A percentile compares a stretch with the other conserved stretches of the same genome.
phyloP scores from a whole-genome alignment of 148 eudicot species.

The Spergularia marina region DNA sequence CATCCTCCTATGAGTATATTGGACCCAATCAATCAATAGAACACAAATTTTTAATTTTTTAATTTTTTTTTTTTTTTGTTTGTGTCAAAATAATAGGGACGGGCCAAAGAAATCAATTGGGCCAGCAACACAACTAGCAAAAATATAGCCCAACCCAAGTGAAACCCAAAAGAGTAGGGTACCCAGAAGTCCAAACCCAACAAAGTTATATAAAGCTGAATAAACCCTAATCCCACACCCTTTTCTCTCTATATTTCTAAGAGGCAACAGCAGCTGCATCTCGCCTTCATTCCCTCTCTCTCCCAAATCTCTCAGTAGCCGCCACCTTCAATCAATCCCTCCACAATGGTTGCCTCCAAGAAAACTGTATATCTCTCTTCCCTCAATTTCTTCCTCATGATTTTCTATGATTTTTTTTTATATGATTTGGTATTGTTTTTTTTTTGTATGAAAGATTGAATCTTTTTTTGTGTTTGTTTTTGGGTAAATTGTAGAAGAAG shows the following conservation, averaged over 20 bases:
- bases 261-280: background rate
- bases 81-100: no score
- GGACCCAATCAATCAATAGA: no score
- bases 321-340: background rate
- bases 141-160: no score
- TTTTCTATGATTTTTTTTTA: background rate
- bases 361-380: conserved; percentile 36
- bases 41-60: no score
- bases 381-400: background rate
- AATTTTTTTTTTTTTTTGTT: no score
- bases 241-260: no score
- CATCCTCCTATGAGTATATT: no score
- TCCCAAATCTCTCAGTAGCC: background rate
- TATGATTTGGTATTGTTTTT: background rate
- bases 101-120: no score
- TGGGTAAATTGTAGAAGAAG: conserved; percentile 44
- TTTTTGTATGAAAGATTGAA: background rate
- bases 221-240: background rate
- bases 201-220: conserved; percentile 1
- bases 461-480: no score
- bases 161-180: no score
- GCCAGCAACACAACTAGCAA: no score
- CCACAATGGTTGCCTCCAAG: conserved; percentile 50
- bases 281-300: background rate
- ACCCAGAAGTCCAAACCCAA: no score